Percentiles rank a stretch among this genome's conserved stretches.
These are phyloP conservation scores for Chaetomium fimeti DNA, from an alignment of 495 filamentous ascomycete genomes.

Conservation along the genomic window DNA sequence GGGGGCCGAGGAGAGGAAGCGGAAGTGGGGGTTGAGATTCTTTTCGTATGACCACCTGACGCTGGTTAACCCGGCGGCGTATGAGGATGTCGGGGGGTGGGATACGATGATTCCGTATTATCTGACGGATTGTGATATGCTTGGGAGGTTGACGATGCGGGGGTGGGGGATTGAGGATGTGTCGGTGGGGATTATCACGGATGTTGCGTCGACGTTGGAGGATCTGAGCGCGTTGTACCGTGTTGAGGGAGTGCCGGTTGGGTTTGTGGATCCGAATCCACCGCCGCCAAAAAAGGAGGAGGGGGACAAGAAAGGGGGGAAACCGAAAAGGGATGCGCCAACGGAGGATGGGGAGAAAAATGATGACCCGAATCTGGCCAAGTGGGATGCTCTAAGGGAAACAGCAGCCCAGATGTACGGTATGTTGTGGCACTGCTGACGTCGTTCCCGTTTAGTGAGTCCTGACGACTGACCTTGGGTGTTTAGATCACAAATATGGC, in stretches of 20 bases:
- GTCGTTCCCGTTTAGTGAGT: neutral
- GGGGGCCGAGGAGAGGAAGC: slow-evolving; percentile 16
- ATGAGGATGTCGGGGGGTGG: slow-evolving; percentile 58
- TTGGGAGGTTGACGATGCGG: slow-evolving; percentile 52
- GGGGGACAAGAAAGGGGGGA: slow-evolving; percentile 15
- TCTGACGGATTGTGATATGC: slow-evolving; percentile 60
- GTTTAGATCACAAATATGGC: slow-evolving; percentile 26
- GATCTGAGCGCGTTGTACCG: slow-evolving; percentile 52
- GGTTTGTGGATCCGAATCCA: slow-evolving; percentile 46
- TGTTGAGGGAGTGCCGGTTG: slow-evolving; percentile 34
- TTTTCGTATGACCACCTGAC: slow-evolving; percentile 60
- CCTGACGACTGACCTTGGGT: neutral
- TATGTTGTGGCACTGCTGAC: neutral
- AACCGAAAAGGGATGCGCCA: neutral
- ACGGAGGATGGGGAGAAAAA: slow-evolving; percentile 13
- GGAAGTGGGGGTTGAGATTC: slow-evolving; percentile 53
- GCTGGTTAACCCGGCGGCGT: slow-evolving; percentile 55
- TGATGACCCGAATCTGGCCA: slow-evolving; percentile 10
- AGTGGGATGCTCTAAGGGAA: slow-evolving; percentile 16
- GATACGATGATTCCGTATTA: slow-evolving; percentile 62
- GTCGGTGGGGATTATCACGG: slow-evolving; percentile 52
- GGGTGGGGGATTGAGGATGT: slow-evolving; percentile 50
- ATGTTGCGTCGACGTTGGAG: slow-evolving; percentile 48
- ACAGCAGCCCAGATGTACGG: slow-evolving; percentile 13
- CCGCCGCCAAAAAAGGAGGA: slow-evolving; percentile 28